phyloP scores from a whole-genome alignment of 306 rosid genomes.

The peach (Prunus persica) region DNA sequence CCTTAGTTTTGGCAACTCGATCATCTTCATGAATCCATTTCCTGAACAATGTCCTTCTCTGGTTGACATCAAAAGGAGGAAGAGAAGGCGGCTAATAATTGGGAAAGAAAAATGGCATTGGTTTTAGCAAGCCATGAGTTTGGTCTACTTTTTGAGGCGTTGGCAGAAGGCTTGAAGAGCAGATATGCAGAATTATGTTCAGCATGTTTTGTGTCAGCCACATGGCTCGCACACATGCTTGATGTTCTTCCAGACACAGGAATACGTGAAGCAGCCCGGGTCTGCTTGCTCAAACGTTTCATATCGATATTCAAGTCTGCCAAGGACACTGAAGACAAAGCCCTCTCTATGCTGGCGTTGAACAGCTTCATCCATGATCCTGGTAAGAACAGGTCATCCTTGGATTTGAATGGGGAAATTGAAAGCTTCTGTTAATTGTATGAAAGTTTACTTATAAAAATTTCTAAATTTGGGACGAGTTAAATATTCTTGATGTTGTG shows the following conservation, averaged over 20 bases:
- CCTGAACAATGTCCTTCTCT: background rate
- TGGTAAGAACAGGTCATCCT: conserved; percentile 39
- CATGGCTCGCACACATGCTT: conserved; percentile 84
- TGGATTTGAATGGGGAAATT: background rate
- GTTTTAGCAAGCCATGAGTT: conserved; percentile 80
- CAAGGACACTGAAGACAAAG: conserved; percentile 59
- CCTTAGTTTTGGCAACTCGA: conserved; percentile 12
- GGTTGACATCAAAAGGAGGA: conserved; percentile 59
- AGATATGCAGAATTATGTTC: conserved; percentile 54
- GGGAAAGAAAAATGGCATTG: conserved; percentile 87
- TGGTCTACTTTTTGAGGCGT: conserved; percentile 80
- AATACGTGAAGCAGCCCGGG: conserved; percentile 68
- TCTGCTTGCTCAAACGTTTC: conserved; percentile 67
- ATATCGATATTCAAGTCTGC: conserved; percentile 66
- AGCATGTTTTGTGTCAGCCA: conserved; percentile 71
- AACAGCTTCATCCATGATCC: conserved; percentile 66
- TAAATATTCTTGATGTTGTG: conserved; percentile 27
- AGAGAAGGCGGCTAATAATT: conserved; percentile 64
- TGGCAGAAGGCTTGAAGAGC: conserved; percentile 84
- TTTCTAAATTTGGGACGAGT: background rate
- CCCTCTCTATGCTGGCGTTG: conserved; percentile 80
- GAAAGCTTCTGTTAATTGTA: background rate
- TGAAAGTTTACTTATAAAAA: background rate
- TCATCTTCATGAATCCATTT: conserved; percentile 13
- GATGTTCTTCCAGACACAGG: conserved; percentile 83